Percentiles rank a stretch among this genome's conserved stretches.
phyloP scores from a whole-genome alignment of 73 alveolate genomes.

The Paramecium pentaurelia region DNA sequence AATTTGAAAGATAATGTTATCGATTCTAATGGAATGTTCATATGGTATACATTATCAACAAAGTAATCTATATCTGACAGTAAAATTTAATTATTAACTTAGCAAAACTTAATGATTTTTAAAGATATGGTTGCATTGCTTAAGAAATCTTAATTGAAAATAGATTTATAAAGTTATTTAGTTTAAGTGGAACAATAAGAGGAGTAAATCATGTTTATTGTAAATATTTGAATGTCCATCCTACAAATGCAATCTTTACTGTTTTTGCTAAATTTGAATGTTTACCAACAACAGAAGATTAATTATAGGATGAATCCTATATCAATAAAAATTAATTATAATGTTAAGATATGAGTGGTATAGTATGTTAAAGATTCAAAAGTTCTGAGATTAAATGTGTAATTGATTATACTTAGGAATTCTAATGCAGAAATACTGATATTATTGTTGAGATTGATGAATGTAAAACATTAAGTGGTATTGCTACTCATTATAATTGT shows the following conservation, averaged over 20 bases:
- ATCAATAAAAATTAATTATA: neutral
- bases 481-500: neutral
- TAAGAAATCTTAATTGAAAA: neutral
- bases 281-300: neutral
- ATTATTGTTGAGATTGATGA: too few species aligned
- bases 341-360: neutral
- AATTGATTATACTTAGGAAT: neutral
- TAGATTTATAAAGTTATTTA: neutral
- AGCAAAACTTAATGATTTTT: neutral
- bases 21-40: neutral
- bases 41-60: neutral
- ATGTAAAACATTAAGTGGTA: neutral
- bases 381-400: neutral
- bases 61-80: neutral
- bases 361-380: neutral
- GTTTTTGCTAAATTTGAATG: neutral
- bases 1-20: neutral
- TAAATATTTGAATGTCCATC: neutral
- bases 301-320: neutral
- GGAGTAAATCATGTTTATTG: constrained; percentile 37
- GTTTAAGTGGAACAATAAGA: neutral
- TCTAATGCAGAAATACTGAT: neutral
- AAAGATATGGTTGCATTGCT: constrained; percentile 10
- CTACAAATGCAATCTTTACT: neutral
- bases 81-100: neutral